phyloP scores from a whole-genome alignment of 805 yeast species.

The Spathaspora passalidarum region DNA sequence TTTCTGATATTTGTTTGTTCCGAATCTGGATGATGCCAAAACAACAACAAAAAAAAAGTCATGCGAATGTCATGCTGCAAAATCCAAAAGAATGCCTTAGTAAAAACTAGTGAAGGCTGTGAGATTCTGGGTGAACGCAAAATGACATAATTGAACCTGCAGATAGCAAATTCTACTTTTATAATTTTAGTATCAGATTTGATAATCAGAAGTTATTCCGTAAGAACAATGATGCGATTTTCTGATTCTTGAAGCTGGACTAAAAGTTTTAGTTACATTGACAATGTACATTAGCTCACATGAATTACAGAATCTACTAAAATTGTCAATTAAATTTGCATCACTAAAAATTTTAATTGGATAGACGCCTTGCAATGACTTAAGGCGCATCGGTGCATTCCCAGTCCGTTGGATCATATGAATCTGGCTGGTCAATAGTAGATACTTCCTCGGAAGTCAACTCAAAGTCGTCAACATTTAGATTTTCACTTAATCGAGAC shows the following conservation, averaged over 20 bases:
- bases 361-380: neutral
- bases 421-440: slow-evolving; percentile 29
- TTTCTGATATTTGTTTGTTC: neutral
- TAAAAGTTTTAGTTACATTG: too few relatives aligned
- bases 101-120: neutral
- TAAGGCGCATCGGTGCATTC: slow-evolving; percentile 61
- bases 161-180: neutral
- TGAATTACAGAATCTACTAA: too few relatives aligned
- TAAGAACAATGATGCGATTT: too few relatives aligned
- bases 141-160: neutral
- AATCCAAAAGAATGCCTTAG: neutral
- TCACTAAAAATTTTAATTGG: neutral
- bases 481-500: slow-evolving; percentile 20
- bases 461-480: slow-evolving; percentile 23
- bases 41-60: too few relatives aligned
- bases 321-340: neutral
- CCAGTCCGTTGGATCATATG: slow-evolving; percentile 76
- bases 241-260: too few relatives aligned
- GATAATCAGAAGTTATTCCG: too few relatives aligned
- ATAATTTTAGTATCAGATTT: neutral
- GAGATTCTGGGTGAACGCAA: neutral
- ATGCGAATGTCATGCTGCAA: neutral
- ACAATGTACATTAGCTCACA: too few relatives aligned
- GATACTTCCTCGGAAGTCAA: slow-evolving; percentile 23
- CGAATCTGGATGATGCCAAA: neutral